These are phyloP conservation scores for Botrytis fragariae DNA, from an alignment of 2,329 filamentous ascomycete genomes.

Conservation along the genomic window DNA sequence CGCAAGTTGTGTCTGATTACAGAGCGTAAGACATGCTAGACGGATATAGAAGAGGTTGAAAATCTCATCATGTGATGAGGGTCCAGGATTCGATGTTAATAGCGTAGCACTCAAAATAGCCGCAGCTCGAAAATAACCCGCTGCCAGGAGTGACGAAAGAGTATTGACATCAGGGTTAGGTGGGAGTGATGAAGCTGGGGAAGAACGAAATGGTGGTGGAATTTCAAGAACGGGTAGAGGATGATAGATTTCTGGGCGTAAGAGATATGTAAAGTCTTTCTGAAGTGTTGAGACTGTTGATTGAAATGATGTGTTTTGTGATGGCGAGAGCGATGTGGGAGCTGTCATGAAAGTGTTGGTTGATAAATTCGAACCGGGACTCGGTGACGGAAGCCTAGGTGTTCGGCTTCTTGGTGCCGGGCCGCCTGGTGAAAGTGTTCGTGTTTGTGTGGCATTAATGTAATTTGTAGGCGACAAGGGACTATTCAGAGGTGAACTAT, in stretches of 20 bases:
- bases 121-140: conserved; percentile 77
- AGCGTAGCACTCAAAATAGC: conserved; percentile 65
- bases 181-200: conserved; percentile 50
- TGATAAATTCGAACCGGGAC: conserved; percentile 32
- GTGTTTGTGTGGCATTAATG: conserved; percentile 18
- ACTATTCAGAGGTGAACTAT: conserved; percentile 24
- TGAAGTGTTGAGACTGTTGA: conserved; percentile 42
- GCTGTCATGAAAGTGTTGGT: conserved; percentile 32
- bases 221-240: conserved; percentile 64
- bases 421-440: conserved; percentile 3
- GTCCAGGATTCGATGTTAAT: conserved; percentile 53
- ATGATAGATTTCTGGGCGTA: conserved; percentile 80
- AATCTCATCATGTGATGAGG: conserved; percentile 61
- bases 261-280: conserved; percentile 78
- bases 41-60: conserved; percentile 79
- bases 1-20: conserved; percentile 68
- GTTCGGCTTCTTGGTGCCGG: conserved; percentile 12
- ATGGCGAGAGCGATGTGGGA: conserved; percentile 30
- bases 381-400: conserved; percentile 33
- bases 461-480: conserved; percentile 19
- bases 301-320: conserved; percentile 34
- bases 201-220: conserved; percentile 65
- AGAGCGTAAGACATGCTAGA: conserved; percentile 76
- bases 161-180: conserved; percentile 58
- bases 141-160: conserved; percentile 64